A percentile compares a stretch with the other conserved stretches of the same genome.
phyloP scores from a whole-genome alignment of 306 rosid genomes.

The Prosopis cineraria region DNA sequence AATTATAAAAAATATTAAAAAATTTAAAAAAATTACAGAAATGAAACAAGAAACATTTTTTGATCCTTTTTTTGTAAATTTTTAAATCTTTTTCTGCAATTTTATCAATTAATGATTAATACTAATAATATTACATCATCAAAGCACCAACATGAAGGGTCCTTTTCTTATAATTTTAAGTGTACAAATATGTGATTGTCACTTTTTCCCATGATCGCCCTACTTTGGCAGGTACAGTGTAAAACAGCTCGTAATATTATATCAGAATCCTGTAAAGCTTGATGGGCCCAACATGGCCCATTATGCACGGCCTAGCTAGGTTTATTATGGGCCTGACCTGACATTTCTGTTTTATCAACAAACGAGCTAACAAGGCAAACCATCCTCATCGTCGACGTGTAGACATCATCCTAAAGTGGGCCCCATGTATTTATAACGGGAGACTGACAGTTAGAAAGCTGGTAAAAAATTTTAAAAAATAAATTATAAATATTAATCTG shows the following conservation, averaged over 20 bases:
- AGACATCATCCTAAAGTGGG: no score
- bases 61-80: no score
- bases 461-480: no score
- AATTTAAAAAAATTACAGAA: no score
- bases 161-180: background rate
- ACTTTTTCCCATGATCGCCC: slow-evolving; percentile 17
- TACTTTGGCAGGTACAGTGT: slow-evolving; percentile 1
- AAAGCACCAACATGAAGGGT: background rate
- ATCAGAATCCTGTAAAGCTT: background rate
- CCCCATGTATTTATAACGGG: no score
- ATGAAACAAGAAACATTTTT: no score
- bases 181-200: slow-evolving; percentile 10
- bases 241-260: background rate
- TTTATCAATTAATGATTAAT: background rate
- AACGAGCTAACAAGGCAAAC: no score
- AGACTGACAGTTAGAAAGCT: no score
- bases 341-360: background rate
- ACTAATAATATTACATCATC: background rate
- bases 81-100: no score
- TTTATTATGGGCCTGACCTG: slow-evolving; percentile 11
- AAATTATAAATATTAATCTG: no score
- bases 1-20: no score
- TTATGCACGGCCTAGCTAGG: background rate
- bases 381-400: no score
- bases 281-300: slow-evolving; percentile 31